Conservation (phyloP, 2,329 filamentous ascomycete genomes). For the Pseudogymnoascus pannorum region DNA sequence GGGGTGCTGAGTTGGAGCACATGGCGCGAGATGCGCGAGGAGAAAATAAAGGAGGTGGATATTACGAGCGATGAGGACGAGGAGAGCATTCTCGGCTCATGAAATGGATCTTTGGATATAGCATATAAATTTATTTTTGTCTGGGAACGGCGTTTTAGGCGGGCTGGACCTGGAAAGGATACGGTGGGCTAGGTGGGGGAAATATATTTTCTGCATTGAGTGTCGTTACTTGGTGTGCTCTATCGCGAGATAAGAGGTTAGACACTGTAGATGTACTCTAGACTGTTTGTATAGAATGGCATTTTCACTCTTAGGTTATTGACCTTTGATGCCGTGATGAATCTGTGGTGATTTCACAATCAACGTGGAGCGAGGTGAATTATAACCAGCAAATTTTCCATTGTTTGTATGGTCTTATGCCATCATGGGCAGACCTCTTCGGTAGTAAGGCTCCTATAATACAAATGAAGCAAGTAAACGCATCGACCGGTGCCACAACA, state of each 20-base stretch:
- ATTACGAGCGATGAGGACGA: conserved; percentile 35
- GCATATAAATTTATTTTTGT: neutral
- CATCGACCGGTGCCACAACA: neutral
- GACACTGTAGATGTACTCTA: conserved; percentile 4
- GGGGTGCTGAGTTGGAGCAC: conserved; percentile 83
- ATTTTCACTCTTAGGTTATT: neutral
- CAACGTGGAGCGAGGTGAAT: neutral
- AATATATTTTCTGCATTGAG: neutral
- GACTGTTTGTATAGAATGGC: neutral
- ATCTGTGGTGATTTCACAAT: neutral
- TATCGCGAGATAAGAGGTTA: neutral
- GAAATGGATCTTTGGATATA: neutral
- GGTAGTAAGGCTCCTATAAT: neutral
- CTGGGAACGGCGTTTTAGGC: neutral
- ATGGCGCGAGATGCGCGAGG: conserved; percentile 86
- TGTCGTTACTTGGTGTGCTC: neutral
- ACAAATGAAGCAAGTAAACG: neutral
- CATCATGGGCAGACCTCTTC: neutral
- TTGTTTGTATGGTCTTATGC: neutral
- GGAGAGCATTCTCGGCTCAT: neutral
- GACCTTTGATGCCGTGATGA: neutral
- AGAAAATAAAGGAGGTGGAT: conserved; percentile 49
- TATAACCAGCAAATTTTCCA: conserved; percentile 4
- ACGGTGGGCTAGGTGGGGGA: neutral
- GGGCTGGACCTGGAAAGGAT: neutral